Percentiles rank a stretch among this genome's conserved stretches.
Conservation (phyloP, 177 flowering plant genomes). For the Tripterygium wilfordii region DNA sequence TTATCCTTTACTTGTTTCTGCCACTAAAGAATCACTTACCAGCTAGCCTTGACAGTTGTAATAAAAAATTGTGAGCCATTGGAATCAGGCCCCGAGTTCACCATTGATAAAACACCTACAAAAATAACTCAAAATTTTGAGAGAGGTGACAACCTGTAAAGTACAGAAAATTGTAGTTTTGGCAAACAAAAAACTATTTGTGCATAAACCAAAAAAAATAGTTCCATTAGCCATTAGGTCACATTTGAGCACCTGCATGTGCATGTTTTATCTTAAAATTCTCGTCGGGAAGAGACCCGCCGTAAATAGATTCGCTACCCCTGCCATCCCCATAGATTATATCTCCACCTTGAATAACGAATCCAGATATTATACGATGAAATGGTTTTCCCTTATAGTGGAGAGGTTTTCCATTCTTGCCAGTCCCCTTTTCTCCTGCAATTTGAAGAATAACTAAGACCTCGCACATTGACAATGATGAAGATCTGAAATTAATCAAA, state of each 20-base stretch:
- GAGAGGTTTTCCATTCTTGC: constrained; percentile 58
- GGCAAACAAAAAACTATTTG: too few relatives aligned
- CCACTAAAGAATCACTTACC: constrained; percentile 45
- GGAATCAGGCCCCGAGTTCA: constrained; percentile 89
- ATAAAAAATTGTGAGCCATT: constrained; percentile 98
- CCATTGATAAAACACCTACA: constrained; percentile 95
- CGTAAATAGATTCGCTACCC: constrained; percentile 82
- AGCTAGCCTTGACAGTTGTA: constrained; percentile 89
- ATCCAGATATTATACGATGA: constrained; percentile 93
- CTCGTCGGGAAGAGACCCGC: constrained; percentile 85
- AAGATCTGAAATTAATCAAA: too few relatives aligned
- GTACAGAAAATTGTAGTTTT: too few relatives aligned
- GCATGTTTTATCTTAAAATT: constrained; percentile 83
- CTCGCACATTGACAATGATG: too few relatives aligned
- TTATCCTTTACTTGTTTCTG: too few relatives aligned
- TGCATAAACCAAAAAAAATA: too few relatives aligned
- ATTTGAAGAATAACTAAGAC: too few relatives aligned
- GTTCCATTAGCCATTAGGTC: too few relatives aligned
- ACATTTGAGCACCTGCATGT: constrained; percentile 89
- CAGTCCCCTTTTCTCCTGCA: constrained; percentile 79
- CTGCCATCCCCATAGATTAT: constrained; percentile 69
- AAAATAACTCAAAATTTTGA: neutral
- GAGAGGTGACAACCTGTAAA: neutral
- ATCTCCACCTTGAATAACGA: constrained; percentile 96
- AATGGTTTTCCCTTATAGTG: constrained; percentile 90